Evolutionary conservation across 345 rosid genomes (phyloP).

Genomic region (Iberis pinnata): DNA sequence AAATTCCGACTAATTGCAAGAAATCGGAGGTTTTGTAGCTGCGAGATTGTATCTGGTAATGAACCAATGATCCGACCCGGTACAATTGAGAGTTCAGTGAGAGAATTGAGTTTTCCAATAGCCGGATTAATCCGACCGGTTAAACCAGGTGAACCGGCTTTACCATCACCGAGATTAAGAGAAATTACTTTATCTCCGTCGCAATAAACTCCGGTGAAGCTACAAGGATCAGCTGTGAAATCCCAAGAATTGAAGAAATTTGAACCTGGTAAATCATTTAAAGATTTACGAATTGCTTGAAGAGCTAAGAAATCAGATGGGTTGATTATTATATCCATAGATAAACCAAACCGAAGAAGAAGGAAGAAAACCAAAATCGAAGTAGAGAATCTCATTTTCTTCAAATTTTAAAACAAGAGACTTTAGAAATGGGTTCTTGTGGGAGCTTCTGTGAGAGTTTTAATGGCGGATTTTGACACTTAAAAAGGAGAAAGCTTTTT

Average conservation of each 20-base stretch:
- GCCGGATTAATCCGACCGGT: constrained; percentile 68
- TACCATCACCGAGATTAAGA: constrained; percentile 80
- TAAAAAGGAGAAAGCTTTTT: too few relatives aligned
- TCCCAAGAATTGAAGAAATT: constrained; percentile 86
- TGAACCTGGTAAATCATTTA: constrained; percentile 72
- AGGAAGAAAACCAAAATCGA: constrained; percentile 3
- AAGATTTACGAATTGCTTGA: constrained; percentile 71
- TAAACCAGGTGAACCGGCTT: constrained; percentile 85
- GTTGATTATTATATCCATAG: constrained; percentile 49
- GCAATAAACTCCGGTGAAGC: constrained; percentile 84
- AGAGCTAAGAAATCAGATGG: constrained; percentile 86
- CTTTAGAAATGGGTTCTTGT: constrained; percentile 40
- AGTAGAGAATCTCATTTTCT: constrained; percentile 20
- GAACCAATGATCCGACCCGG: constrained; percentile 77
- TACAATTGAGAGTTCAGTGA: constrained; percentile 67
- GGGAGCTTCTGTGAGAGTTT: constrained; percentile 53
- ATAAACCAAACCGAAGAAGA: constrained; percentile 25
- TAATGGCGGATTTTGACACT: constrained; percentile 47
- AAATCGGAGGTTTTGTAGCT: constrained; percentile 56
- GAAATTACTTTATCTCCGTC: constrained; percentile 55
- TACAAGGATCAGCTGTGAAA: constrained; percentile 94
- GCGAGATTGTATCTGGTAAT: constrained; percentile 60
- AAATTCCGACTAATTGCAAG: constrained; percentile 70
- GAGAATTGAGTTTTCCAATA: constrained; percentile 65
- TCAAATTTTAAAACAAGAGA: constrained; percentile 6